Conservation (phyloP, 768 basidiomycete genomes). For the Boletus barrowsii region DNA sequence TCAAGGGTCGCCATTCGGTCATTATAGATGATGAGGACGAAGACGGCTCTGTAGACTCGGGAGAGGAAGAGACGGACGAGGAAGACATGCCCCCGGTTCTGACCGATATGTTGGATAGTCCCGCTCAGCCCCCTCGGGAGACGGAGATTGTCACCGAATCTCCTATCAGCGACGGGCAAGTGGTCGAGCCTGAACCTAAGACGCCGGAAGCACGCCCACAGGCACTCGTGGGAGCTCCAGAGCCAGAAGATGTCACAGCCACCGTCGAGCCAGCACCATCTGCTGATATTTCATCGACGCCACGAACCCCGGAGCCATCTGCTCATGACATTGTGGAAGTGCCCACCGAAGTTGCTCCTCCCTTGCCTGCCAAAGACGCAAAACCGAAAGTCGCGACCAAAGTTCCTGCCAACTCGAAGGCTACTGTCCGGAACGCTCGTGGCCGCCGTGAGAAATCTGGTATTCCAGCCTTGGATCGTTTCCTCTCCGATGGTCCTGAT, state of each 20-base stretch:
- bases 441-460: constrained; percentile 78
- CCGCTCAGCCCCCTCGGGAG: constrained; percentile 26
- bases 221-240: constrained; percentile 27
- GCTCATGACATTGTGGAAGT: constrained; percentile 3
- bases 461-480: constrained; percentile 73
- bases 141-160: constrained; percentile 36
- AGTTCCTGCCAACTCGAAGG: constrained; percentile 10
- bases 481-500: constrained; percentile 53
- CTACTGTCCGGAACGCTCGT: constrained; percentile 32
- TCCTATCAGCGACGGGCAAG: constrained; percentile 29
- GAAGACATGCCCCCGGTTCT: constrained; percentile 34
- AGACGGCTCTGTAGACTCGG: constrained; percentile 33
- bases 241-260: constrained; percentile 10
- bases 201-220: constrained; percentile 67
- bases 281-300: constrained; percentile 14
- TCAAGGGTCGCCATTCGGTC: constrained; percentile 82
- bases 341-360: constrained; percentile 24
- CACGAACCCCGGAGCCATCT: constrained; percentile 12
- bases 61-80: constrained; percentile 34
- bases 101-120: constrained; percentile 19
- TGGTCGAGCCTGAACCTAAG: constrained; percentile 60
- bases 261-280: constrained; percentile 16
- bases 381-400: constrained; percentile 27
- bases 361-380: constrained; percentile 30
- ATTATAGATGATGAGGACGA: constrained; percentile 70